A percentile compares a stretch with the other conserved stretches of the same genome.
These are phyloP conservation scores for Pestalotiopsis sp. DNA, from an alignment of 2,329 filamentous ascomycete genomes.

Conservation along the genomic window DNA sequence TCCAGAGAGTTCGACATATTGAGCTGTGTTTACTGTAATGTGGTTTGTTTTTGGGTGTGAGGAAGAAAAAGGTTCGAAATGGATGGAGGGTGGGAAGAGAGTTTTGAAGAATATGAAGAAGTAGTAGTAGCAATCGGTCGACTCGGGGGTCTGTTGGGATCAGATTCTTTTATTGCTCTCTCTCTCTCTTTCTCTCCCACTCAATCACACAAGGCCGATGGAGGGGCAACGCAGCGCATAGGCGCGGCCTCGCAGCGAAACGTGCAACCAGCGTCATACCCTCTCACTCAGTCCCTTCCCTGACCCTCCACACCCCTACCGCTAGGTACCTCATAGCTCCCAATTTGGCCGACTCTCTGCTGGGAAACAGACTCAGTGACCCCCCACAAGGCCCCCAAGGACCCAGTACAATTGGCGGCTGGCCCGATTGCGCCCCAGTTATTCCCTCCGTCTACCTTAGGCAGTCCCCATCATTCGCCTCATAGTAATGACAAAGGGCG, in stretches of 20 bases:
- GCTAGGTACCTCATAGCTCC: background rate
- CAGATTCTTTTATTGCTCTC: conserved; percentile 3
- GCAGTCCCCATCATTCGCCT: conserved; percentile 4
- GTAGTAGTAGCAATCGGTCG: background rate
- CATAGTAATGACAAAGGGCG: conserved; percentile 1
- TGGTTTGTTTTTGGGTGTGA: background rate
- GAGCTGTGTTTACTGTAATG: conserved; percentile 1
- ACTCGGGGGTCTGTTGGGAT: background rate
- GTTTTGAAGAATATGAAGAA: conserved; percentile 1
- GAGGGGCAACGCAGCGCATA: conserved; percentile 3
- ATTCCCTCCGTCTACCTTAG: background rate
- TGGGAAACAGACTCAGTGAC: background rate
- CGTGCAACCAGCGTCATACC: conserved; percentile 10
- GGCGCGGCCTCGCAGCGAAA: background rate
- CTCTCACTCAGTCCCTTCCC: background rate
- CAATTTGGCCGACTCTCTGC: background rate
- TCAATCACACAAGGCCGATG: background rate
- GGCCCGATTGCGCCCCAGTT: conserved; percentile 3
- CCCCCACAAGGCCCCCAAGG: background rate
- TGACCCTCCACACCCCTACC: background rate
- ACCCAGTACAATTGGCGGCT: background rate
- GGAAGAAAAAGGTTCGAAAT: background rate
- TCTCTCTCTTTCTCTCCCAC: background rate
- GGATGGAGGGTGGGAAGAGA: background rate
- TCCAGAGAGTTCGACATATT: conserved; percentile 88